Evolutionary conservation across 768 basidiomycete genomes (phyloP).

Genomic region (Russula emetica): DNA sequence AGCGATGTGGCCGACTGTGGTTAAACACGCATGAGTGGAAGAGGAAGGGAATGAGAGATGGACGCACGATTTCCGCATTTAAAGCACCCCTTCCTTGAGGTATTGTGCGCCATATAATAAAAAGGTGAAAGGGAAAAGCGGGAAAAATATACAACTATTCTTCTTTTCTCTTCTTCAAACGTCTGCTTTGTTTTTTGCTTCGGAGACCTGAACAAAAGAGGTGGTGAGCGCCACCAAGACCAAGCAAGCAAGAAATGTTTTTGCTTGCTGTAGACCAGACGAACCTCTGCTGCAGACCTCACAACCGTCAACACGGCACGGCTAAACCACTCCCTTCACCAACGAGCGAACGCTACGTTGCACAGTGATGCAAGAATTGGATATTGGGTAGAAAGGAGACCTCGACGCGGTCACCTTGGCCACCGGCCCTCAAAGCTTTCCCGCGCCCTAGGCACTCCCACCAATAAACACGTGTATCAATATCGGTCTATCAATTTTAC

Average conservation of each 20-base stretch:
- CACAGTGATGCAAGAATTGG: slow-evolving; percentile 26
- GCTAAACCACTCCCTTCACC: slow-evolving; percentile 25
- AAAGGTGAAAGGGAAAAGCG: not conserved
- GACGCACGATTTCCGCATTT: slow-evolving; percentile 91
- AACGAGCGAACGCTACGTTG: slow-evolving; percentile 24
- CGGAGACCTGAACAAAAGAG: not conserved
- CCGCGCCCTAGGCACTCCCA: not conserved
- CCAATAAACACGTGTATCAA: not conserved
- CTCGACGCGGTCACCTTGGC: not conserved
- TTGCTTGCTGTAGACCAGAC: not conserved
- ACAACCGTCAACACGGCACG: slow-evolving; percentile 23
- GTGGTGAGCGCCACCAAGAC: slow-evolving; percentile 9
- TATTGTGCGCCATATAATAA: slow-evolving; percentile 73
- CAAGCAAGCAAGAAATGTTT: not conserved
- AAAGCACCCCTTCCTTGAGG: slow-evolving; percentile 85
- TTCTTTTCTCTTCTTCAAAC: slow-evolving; percentile 1
- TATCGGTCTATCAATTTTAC: not conserved
- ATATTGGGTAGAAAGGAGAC: not conserved
- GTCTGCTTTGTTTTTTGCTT: slow-evolving; percentile 8
- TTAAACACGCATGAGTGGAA: slow-evolving; percentile 17
- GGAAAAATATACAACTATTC: slow-evolving; percentile 20
- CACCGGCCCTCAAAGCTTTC: slow-evolving; percentile 19
- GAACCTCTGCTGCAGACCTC: slow-evolving; percentile 23
- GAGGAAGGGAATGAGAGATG: not conserved
- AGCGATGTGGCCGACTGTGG: slow-evolving; percentile 84